Percentiles rank a stretch among this genome's conserved stretches.
phyloP scores from a whole-genome alignment of 176 grass and related monocot genomes.

The Triticum dicoccoides region DNA sequence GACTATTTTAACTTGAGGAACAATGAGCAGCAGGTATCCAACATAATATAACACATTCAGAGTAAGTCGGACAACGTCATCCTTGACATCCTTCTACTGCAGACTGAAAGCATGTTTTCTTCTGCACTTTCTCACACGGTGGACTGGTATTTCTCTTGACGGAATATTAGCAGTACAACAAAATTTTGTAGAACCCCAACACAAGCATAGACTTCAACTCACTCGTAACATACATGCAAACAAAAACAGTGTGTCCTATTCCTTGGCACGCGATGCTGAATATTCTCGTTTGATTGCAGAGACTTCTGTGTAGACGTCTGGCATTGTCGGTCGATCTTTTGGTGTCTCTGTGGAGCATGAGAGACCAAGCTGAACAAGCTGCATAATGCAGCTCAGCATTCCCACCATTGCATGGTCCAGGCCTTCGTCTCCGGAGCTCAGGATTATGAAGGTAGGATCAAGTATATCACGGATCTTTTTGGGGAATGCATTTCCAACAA shows the following conservation, averaged over 20 bases:
- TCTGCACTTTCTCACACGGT: not conserved
- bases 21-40: not conserved
- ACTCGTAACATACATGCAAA: too few species aligned
- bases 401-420: too few species aligned
- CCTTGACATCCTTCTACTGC: not conserved
- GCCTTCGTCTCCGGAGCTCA: too few species aligned
- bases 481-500: conserved; percentile 9
- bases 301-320: too few species aligned
- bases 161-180: not conserved
- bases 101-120: not conserved
- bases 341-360: too few species aligned
- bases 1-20: too few species aligned
- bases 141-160: not conserved
- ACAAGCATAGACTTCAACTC: not conserved
- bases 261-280: too few species aligned
- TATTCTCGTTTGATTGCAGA: too few species aligned
- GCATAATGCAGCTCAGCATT: too few species aligned
- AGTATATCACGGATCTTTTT: not conserved
- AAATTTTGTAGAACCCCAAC: not conserved
- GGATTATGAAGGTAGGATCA: not conserved
- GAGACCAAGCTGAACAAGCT: too few species aligned
- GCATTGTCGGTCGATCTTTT: too few species aligned
- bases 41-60: not conserved
- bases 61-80: not conserved
- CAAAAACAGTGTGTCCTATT: too few species aligned